phyloP scores from a whole-genome alignment of 495 filamentous ascomycete species.

The Astrothelium subdiscretum region DNA sequence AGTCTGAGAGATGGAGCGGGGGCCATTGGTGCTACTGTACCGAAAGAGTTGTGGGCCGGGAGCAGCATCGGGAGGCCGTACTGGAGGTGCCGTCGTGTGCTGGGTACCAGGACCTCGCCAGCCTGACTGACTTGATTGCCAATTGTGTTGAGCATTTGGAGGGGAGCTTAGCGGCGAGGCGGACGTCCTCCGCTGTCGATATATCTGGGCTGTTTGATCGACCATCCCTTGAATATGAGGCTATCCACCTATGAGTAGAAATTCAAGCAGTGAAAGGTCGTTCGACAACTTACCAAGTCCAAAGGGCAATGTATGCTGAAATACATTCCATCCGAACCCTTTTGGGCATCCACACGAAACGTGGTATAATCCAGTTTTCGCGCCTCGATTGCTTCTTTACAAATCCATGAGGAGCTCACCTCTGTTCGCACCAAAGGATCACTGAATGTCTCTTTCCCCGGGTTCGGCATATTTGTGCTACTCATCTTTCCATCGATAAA shows the following conservation, averaged over 20 bases:
- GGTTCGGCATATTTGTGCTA: not conserved
- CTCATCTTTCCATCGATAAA: not conserved
- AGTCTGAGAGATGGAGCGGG: not conserved
- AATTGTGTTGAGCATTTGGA: not conserved
- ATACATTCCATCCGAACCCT: not conserved
- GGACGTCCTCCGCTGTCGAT: not conserved
- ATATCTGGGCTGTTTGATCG: not conserved
- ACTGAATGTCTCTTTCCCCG: not conserved
- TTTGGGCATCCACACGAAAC: not conserved
- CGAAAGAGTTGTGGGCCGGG: not conserved
- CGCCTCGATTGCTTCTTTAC: not conserved
- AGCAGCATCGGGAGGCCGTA: not conserved
- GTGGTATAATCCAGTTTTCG: not conserved
- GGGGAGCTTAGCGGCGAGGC: not conserved
- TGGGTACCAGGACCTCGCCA: not conserved
- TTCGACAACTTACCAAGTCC: not conserved
- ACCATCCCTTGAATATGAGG: not conserved
- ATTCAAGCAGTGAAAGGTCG: not conserved
- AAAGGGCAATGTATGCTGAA: not conserved
- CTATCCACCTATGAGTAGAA: not conserved
- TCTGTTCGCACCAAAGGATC: not conserved
- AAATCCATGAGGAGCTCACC: not conserved
- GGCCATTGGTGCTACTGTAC: not conserved
- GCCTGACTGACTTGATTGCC: not conserved
- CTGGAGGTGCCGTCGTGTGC: not conserved